Evolutionary conservation across 345 rosid genomes (phyloP).

Genomic region (Melastoma malabathricum): DNA sequence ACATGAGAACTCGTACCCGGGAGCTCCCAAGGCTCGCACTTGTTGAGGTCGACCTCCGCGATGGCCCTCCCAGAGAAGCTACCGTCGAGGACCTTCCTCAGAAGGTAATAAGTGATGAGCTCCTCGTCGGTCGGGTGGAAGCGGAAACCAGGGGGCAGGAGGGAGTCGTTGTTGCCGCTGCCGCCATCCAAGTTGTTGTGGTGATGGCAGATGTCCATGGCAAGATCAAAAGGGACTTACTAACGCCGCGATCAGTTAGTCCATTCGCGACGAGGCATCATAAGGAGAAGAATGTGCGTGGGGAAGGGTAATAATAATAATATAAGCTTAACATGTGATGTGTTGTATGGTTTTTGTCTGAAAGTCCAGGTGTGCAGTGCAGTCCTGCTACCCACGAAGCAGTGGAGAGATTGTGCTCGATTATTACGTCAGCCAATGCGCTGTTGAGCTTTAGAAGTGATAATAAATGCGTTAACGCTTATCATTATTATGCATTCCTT

Average conservation of each 20-base stretch:
- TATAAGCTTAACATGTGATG: no score
- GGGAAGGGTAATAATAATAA: constrained; percentile 3
- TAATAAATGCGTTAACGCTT: no score
- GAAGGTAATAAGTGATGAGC: constrained; percentile 77
- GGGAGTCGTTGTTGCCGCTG: neutral
- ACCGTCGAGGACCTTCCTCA: constrained; percentile 67
- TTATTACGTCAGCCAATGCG: no score
- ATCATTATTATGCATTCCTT: no score
- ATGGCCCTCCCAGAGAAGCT: constrained; percentile 63
- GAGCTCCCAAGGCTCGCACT: constrained; percentile 96
- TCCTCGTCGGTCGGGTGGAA: constrained; percentile 97
- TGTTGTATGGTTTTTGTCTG: no score
- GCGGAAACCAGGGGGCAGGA: constrained; percentile 82
- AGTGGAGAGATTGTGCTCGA: no score
- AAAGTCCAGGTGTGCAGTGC: no score
- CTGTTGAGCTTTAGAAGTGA: no score
- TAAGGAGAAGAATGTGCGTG: constrained; percentile 20
- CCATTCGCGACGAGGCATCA: no score
- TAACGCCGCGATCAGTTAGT: no score
- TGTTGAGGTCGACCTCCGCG: constrained; percentile 87
- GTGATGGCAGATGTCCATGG: constrained; percentile 38
- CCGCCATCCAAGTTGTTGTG: constrained; percentile 18
- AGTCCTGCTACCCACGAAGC: no score
- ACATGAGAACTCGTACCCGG: constrained; percentile 33
- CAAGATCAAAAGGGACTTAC: neutral